These are phyloP conservation scores for Penicillium digitatum DNA, from an alignment of 2,329 filamentous ascomycete genomes.

Conservation along the genomic window DNA sequence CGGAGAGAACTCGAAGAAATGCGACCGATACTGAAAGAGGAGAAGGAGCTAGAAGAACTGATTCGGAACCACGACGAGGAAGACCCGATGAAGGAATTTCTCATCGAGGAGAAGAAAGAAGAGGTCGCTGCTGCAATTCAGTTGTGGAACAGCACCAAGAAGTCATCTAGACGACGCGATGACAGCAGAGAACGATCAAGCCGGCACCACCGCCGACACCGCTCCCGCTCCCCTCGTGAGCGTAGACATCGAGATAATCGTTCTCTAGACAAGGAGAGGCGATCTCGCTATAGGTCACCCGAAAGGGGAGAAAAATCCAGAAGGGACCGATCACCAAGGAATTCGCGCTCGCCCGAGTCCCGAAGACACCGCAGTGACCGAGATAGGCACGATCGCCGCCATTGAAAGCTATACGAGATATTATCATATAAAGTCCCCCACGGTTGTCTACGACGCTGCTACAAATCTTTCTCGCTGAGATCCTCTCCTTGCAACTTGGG, in stretches of 20 bases:
- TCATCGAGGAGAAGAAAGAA: conserved; percentile 87
- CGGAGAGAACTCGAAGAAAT: conserved; percentile 45
- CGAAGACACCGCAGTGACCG: conserved; percentile 24
- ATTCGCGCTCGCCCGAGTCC: conserved; percentile 30
- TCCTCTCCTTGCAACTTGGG: neutral
- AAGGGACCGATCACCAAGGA: conserved; percentile 26
- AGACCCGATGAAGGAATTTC: conserved; percentile 91
- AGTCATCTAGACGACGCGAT: conserved; percentile 32
- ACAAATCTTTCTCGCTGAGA: neutral
- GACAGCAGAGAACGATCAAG: conserved; percentile 39
- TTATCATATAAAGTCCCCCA: neutral
- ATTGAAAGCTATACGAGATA: conserved; percentile 17
- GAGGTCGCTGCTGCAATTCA: conserved; percentile 70
- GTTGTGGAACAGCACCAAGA: conserved; percentile 51
- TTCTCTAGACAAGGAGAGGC: conserved; percentile 25
- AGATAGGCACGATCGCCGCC: conserved; percentile 33
- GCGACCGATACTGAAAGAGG: conserved; percentile 71
- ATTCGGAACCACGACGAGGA: conserved; percentile 84
- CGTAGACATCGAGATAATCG: conserved; percentile 29
- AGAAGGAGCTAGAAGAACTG: conserved; percentile 71
- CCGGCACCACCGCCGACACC: conserved; percentile 46
- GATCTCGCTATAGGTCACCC: conserved; percentile 24
- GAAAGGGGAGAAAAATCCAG: conserved; percentile 28
- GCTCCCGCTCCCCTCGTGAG: conserved; percentile 34
- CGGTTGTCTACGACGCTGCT: neutral